Base-by-base conservation (phyloP, 2,329 filamentous ascomycete genomes). In the Exophiala dermatitidis region DNA sequence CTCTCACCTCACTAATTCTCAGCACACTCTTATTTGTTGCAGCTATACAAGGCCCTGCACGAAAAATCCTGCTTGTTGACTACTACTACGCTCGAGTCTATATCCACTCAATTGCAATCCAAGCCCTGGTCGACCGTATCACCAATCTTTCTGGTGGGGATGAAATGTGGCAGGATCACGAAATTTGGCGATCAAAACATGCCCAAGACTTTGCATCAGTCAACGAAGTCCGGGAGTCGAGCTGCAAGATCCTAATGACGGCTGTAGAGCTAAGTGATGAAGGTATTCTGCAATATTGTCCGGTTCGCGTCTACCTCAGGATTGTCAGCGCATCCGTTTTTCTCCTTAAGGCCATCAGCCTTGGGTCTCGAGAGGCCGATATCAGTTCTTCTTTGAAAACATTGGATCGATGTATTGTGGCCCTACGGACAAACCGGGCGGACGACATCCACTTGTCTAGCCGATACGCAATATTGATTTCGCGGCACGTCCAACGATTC, bases 321-420 rank as follows among this genome's bases (percentile, higher is more conserved):
- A 74, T 79, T 43, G 78, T 75, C 2, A 77, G 75, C 2, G 75
- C 76, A 0, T 79, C 77, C 0, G 77, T 81, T 3, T 79, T 80
- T 52, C 66, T 80, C 2, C 72, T 80, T 60, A 72, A 72, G 60
- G 75, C 74, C 0, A 61, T 78, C 9, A 78, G 75, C 53, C 49
- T 78, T 36, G 76, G 76, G 0, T 71, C 74, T 1, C 69, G 74
- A 1, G 74, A 77, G 52, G 70, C 74, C 4, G 76, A 76, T 44
- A 63, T 78, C 4, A 71, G 72, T 48, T 71, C 72, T 31, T 75
- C 73, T 0, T 67, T 78, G 0, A 71, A 77, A 50, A 69, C 75
- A 2, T 66, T 78, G 0, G 73, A 77, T 37, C 69, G 69, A 10
- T 73, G 72, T 46, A 77, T 78, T 37, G 68, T 71, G 28, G 74